Base-by-base conservation (phyloP, 2,329 filamentous ascomycete species). In the Hymenoscyphus albidus region DNA sequence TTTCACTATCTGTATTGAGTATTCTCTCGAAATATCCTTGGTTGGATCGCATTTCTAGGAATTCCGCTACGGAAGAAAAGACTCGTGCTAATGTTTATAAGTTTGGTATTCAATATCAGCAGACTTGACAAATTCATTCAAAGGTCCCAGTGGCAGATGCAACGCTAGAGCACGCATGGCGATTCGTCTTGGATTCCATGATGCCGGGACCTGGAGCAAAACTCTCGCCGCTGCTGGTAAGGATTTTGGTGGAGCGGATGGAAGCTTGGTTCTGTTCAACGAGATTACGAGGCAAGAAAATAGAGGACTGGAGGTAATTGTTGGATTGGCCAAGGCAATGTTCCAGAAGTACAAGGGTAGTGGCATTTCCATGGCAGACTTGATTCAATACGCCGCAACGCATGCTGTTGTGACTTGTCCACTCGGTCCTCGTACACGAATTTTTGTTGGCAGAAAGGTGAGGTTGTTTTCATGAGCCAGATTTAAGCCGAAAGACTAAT, bases 331-430 rank as follows among this genome's bases (percentile, higher is more conserved):
- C 42, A 71, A 76, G 18, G 56, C 13, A 9, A 64, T 59, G 58
- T 63, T 58, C 51, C 56, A 65, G 12, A 65, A 80, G 68, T 82
- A 79, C 69, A 77, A 78, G 56, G 74, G 72, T 64, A 74, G 70
- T 27, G 69, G 72, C n/a, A 78, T 86, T 40, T 77, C 79, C 3
- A 81, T 81, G 69, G 83, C 83, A 39, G 84, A 87, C 69, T 75
- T 86, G 7, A 79, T 84, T 42, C 83, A 85, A 70, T 81, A 84
- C 2, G 65, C 76, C 31, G 73, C 76, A 22, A 76, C 70, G 31
- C 72, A 72, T 5, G 67, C 70, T 14, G 65, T 65, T 22, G 78
- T 74, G 44, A 73, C 81, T 27, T 83, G 83, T 61, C 80, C 83
- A 1, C 75, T 81, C n/a, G 83, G 83, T 2, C 83, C 84, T 1